These are phyloP conservation scores for Candida dajiaensis DNA, from an alignment of 805 yeast species.

Conservation along the genomic window DNA sequence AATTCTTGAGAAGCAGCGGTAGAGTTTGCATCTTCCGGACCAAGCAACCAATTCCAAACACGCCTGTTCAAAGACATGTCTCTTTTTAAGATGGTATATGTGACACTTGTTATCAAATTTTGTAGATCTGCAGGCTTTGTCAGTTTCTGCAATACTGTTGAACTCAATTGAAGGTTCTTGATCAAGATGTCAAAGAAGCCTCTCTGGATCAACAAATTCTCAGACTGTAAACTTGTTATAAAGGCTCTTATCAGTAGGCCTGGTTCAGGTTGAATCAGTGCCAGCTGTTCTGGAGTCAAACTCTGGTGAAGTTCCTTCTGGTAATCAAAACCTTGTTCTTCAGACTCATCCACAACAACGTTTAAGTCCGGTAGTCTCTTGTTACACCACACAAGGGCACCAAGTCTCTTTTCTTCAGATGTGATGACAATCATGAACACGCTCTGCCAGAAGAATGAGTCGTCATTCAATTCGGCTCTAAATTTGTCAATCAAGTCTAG, in stretches of 20 bases:
- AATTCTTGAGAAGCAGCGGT: conserved; percentile 10
- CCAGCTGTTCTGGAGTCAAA: conserved; percentile 45
- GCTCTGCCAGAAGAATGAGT: conserved; percentile 82
- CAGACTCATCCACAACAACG: conserved; percentile 22
- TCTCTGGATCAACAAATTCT: conserved; percentile 70
- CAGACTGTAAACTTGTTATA: conserved; percentile 57
- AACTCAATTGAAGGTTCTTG: conserved; percentile 58
- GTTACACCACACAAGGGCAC: conserved; percentile 75
- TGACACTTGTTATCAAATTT: conserved; percentile 53
- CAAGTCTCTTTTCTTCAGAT: conserved; percentile 74
- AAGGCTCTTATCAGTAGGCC: conserved; percentile 76
- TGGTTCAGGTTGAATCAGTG: conserved; percentile 68
- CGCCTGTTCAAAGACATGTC: conserved; percentile 96
- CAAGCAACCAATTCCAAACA: conserved; percentile 88
- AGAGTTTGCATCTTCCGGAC: conserved; percentile 48
- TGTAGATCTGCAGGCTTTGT: conserved; percentile 50
- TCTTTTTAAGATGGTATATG: conserved; percentile 63
- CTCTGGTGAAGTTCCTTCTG: conserved; percentile 18
- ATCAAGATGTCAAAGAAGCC: conserved; percentile 83
- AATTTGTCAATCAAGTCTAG: conserved; percentile 56
- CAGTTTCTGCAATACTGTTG: conserved; percentile 45
- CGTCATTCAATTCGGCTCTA: conserved; percentile 51
- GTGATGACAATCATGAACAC: conserved; percentile 69
- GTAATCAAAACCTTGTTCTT: conserved; percentile 19
- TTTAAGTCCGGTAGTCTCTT: conserved; percentile 59